Evolutionary conservation across 192 early-diverging fungal genomes (phyloP).

Genomic region (Funneliformis geosporum): DNA sequence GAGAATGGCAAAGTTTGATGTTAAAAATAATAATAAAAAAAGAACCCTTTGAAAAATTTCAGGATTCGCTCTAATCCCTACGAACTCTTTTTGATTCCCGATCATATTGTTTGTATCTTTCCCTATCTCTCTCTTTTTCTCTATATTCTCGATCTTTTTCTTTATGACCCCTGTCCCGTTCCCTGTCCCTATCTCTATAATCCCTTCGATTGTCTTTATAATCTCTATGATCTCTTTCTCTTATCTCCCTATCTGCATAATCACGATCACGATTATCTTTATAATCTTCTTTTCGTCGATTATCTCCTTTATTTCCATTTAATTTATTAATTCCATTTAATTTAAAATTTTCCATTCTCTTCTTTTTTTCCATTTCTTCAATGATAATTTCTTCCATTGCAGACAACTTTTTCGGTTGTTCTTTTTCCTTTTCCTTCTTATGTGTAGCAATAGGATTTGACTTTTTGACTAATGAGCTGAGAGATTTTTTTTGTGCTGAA

Average conservation of each 20-base stretch:
- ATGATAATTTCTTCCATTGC: conserved; percentile 67
- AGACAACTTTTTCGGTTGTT: conserved; percentile 53
- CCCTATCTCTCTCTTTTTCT: conserved; percentile 8
- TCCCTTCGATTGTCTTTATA: conserved; percentile 4
- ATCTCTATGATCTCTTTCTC: not conserved
- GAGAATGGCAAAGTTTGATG: too few relatives aligned
- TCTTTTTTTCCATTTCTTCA: conserved; percentile 49
- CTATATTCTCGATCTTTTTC: conserved; percentile 5
- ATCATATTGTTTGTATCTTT: conserved; percentile 5
- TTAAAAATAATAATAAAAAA: too few relatives aligned
- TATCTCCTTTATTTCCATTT: not conserved
- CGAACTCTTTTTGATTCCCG: conserved; percentile 14
- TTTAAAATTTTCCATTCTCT: conserved; percentile 33
- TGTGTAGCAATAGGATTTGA: conserved; percentile 6
- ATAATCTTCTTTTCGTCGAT: not conserved
- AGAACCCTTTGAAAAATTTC: too few relatives aligned
- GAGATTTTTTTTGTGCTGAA: conserved; percentile 33
- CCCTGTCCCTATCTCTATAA: not conserved
- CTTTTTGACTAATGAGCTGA: conserved; percentile 26
- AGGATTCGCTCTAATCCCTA: not conserved
- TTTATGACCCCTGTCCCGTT: not conserved
- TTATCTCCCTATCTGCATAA: not conserved
- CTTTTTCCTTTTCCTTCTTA: conserved; percentile 18
- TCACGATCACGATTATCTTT: not conserved
- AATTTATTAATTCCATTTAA: not conserved